phyloP scores from a whole-genome alignment of 139 green algal species.

The Chlamydomonas sp. region DNA sequence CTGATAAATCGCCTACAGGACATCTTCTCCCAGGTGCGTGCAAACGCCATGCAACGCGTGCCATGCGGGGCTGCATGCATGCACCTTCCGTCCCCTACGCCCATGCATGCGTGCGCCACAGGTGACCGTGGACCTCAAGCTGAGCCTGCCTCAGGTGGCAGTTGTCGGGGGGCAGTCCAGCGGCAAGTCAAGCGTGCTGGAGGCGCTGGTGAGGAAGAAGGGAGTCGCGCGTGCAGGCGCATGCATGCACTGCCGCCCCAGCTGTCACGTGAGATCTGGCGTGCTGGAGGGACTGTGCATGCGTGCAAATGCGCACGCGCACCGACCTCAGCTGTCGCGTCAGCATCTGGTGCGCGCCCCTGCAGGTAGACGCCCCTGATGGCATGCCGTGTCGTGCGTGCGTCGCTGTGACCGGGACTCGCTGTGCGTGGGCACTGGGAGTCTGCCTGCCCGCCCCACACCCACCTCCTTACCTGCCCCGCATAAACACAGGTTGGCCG shows the following conservation, averaged over 20 bases:
- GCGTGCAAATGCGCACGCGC: background rate
- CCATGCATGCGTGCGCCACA: constrained; percentile 24
- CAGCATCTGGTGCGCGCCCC: too few relatives aligned
- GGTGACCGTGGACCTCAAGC: constrained; percentile 71
- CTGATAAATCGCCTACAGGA: constrained; percentile 88
- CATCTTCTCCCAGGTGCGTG: constrained; percentile 78
- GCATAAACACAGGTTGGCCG: constrained; percentile 60
- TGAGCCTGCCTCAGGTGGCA: constrained; percentile 84
- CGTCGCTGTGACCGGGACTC: too few relatives aligned
- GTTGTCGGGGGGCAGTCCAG: constrained; percentile 92
- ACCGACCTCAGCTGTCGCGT: too few relatives aligned
- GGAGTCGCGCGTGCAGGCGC: background rate
- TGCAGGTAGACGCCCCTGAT: too few relatives aligned
- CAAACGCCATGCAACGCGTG: background rate
- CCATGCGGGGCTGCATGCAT: background rate
- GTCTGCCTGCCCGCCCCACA: background rate
- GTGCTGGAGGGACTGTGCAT: background rate
- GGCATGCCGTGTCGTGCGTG: too few relatives aligned
- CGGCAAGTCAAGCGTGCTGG: constrained; percentile 91
- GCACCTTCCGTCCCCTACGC: background rate
- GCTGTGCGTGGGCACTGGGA: too few relatives aligned
- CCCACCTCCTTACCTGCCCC: background rate
- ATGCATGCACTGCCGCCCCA: background rate
- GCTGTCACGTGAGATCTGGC: background rate
- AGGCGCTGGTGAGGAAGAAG: constrained; percentile 87